Base-by-base conservation (phyloP, 352 stramenopile genomes). In the Globisporangium cylindrosporum region DNA sequence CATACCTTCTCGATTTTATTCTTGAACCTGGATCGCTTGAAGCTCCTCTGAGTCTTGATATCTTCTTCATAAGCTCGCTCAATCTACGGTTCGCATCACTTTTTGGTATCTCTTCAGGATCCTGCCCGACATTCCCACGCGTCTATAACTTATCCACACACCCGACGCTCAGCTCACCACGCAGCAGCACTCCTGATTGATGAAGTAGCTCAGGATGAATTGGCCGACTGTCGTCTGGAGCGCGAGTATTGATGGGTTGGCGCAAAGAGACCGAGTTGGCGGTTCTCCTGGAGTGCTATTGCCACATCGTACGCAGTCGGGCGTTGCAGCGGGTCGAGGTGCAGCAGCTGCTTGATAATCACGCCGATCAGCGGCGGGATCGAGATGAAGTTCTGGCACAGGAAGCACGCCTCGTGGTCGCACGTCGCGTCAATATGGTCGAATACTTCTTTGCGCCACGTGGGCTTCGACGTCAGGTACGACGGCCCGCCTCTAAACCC, bases 321-420 rank as follows among this genome's bases (percentile, higher is more conserved):
- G 1, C 86, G 84, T 43, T 78, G 73, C 34, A 80, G 74, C 34
- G 86, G 86, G 38, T 94, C 83, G 57, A 88, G 69, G 63, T 93
- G 83, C 27, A 94, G 79, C 66, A 94, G 71, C 62, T 88, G 74
- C 72, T 93, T 90, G 71, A 94, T 89, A 60, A 92, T 88, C 10
- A 79, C 82, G 10, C 84, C 83, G 18, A 92, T 84, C 1, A 93
- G 71, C 22, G 83, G 83, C 20, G 88, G 86, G 55, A 95, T 92
- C 46, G 79, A 75, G 27, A 95, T 91, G 57, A 93, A 91, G 68
- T 95, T 92, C 29, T 82, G 57, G 68, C 88, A 95, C 14, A 94
- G 71, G 66, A 87, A 75, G 59, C 88, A 95, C 46, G 73, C 67
- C 32, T 77, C 76, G 15, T 74, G 71, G 46, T 79, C 79, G 70